Evolutionary conservation across 2,329 filamentous ascomycete genomes (phyloP), one percentile per base, ranked within the genome.

Genomic region (Cytospora leucostoma): DNA sequence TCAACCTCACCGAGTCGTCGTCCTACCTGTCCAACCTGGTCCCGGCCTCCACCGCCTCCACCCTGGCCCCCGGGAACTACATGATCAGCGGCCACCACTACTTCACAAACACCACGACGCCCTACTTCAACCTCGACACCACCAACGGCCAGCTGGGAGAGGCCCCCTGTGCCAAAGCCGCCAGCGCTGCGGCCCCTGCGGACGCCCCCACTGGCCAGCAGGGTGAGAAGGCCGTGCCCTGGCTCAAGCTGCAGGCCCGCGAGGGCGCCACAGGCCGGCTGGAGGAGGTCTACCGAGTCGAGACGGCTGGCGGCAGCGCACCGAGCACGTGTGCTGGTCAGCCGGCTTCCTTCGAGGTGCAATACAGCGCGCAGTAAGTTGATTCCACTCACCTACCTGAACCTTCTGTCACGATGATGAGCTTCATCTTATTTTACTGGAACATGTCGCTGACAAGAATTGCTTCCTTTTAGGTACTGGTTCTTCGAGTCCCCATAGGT

Each of bases 311-410:
- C 33, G 94, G 94, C 12, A 85, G 83, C 54, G 78, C 92, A 2
- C 93, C 93, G 0, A 79, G 84, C 33, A 90, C 87, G 0, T 98
- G 94, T 74, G 74, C 83, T 38, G 90, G 86, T 12, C 81, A 86
- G 80, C 74, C 80, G 0, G 79, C 82, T 12, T 72, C 76, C 1
- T 93, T 97, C 68, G 79, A 88, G 66, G 85, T 97, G 15, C 81
- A 93, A 71, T 97, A 98, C 77, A 82, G 91, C 37, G 88, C 93
- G 50, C 85, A 93, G 83, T 97, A 91, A 84, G 88, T 89, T 82
- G 37, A 27, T 44, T 10, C 47, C 19, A 35, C 44, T 56, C 57
- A 27, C 44, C 44, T 21, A 3, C 44, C 7, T 12, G 1, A 19
- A 47, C 10, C n/a, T 47, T 7, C n/a, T 19, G 13, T 33, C 10